A percentile compares a stretch with the other conserved stretches of the same genome.
These are phyloP conservation scores for Prosopis cineraria DNA, from an alignment of 306 rosid species.

Conservation along the genomic window DNA sequence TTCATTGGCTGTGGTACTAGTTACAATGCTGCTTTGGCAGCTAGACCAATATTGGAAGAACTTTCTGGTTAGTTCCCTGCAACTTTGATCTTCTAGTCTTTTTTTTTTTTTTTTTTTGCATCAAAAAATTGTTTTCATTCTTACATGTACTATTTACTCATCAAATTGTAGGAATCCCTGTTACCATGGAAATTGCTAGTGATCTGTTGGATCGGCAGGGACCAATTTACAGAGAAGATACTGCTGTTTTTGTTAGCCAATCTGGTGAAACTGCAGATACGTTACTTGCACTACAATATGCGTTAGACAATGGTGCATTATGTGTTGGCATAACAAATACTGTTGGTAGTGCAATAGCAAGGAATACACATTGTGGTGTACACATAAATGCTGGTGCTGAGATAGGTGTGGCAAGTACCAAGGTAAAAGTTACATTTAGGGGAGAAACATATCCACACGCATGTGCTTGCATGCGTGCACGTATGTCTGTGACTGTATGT, in stretches of 20 bases:
- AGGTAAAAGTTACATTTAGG: constrained; percentile 55
- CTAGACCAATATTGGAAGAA: constrained; percentile 97
- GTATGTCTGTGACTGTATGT: background rate
- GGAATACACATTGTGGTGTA: constrained; percentile 94
- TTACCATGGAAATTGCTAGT: constrained; percentile 98
- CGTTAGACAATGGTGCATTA: constrained; percentile 90
- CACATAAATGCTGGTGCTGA: constrained; percentile 99
- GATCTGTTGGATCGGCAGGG: constrained; percentile 97
- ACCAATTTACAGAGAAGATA: constrained; percentile 94
- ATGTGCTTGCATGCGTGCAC: background rate
- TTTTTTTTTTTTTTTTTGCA: too few species aligned
- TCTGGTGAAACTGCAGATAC: constrained; percentile 99
- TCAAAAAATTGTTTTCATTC: constrained; percentile 20
- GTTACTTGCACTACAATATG: constrained; percentile 86
- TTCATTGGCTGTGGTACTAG: constrained; percentile 98
- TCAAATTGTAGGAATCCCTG: constrained; percentile 78
- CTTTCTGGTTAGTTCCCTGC: constrained; percentile 74
- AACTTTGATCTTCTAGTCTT: constrained; percentile 23
- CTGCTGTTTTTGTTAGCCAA: constrained; percentile 96
- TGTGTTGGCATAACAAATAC: constrained; percentile 97
- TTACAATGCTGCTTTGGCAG: constrained; percentile 97
- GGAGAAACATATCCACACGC: background rate
- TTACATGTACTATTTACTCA: constrained; percentile 29
- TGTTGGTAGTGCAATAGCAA: constrained; percentile 93
- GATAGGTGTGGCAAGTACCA: constrained; percentile 99